phyloP scores from a whole-genome alignment of 768 basidiomycete species.

The Trametes elegans region DNA sequence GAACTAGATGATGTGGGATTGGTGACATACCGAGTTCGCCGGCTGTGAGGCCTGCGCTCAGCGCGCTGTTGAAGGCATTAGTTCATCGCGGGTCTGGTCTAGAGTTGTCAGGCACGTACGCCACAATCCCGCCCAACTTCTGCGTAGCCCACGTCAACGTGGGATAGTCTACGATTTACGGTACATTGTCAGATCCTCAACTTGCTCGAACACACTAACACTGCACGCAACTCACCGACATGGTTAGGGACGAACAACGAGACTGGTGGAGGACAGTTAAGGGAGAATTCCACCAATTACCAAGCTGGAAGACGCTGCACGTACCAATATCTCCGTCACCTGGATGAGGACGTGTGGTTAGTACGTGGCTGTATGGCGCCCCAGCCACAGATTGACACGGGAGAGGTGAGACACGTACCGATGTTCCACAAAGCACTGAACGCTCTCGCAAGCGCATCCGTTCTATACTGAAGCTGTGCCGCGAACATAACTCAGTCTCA shows the following conservation, averaged over 20 bases:
- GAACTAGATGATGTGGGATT: background rate
- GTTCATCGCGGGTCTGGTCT: background rate
- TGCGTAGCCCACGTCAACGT: constrained; percentile 13
- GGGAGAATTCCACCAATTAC: background rate
- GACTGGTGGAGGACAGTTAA: background rate
- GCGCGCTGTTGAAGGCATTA: background rate
- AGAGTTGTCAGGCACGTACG: background rate
- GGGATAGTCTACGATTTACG: constrained; percentile 18
- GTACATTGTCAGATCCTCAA: too few relatives aligned
- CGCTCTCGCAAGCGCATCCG: constrained; percentile 4
- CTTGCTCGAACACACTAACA: too few relatives aligned
- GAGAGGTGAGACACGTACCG: background rate
- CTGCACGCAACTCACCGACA: constrained; percentile 14
- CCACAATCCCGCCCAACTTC: constrained; percentile 14
- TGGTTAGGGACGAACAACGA: constrained; percentile 28
- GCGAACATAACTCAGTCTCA: background rate
- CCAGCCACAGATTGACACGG: background rate
- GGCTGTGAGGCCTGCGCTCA: constrained; percentile 6
- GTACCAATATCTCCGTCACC: constrained; percentile 3
- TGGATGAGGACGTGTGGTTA: background rate
- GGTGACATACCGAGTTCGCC: constrained; percentile 10
- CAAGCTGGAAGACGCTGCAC: too few relatives aligned
- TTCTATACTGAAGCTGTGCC: constrained; percentile 4
- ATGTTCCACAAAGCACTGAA: constrained; percentile 4
- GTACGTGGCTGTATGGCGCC: background rate